These are phyloP conservation scores for Alternaria metachromatica DNA, from an alignment of 2,329 filamentous ascomycete genomes.

Conservation along the genomic window DNA sequence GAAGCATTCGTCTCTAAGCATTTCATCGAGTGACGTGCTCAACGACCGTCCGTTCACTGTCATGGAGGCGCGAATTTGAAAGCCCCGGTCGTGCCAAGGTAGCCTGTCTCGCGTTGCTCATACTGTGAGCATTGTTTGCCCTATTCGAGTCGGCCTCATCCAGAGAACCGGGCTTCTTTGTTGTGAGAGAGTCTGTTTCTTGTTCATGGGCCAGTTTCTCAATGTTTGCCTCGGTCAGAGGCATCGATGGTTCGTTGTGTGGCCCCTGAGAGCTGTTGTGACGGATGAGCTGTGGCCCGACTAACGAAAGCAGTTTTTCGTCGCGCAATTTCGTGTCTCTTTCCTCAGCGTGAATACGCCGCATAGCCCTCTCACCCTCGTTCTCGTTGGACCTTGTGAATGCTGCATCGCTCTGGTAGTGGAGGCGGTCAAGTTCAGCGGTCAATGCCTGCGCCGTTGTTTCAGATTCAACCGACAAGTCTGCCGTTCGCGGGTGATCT, in stretches of 20 bases:
- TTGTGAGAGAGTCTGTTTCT: slow-evolving; percentile 23
- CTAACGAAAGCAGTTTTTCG: slow-evolving; percentile 61
- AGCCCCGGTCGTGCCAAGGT: slow-evolving; percentile 27
- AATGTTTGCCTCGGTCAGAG: slow-evolving; percentile 48
- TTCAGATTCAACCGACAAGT: slow-evolving; percentile 39
- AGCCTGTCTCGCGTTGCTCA: slow-evolving; percentile 20
- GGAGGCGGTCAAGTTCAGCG: slow-evolving; percentile 46
- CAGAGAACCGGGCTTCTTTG: slow-evolving; percentile 17
- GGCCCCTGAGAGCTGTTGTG: slow-evolving; percentile 27
- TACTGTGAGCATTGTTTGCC: slow-evolving; percentile 25
- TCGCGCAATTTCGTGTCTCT: slow-evolving; percentile 62
- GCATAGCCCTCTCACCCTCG: slow-evolving; percentile 55
- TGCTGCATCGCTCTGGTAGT: slow-evolving; percentile 47
- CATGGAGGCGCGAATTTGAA: slow-evolving; percentile 19
- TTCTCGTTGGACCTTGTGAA: slow-evolving; percentile 51
- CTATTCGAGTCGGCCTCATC: slow-evolving; percentile 24
- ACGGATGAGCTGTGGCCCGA: slow-evolving; percentile 44
- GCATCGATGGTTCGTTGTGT: slow-evolving; percentile 31
- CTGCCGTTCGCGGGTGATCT: slow-evolving; percentile 39
- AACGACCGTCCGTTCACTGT: slow-evolving; percentile 39
- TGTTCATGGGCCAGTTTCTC: slow-evolving; percentile 41
- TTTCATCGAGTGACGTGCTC: slow-evolving; percentile 14
- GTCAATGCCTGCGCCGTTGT: slow-evolving; percentile 44
- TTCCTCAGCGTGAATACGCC: slow-evolving; percentile 61
- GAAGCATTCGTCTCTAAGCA: background rate